phyloP scores from a whole-genome alignment of 139 green algal genomes.

The Chlorella ohadii region DNA sequence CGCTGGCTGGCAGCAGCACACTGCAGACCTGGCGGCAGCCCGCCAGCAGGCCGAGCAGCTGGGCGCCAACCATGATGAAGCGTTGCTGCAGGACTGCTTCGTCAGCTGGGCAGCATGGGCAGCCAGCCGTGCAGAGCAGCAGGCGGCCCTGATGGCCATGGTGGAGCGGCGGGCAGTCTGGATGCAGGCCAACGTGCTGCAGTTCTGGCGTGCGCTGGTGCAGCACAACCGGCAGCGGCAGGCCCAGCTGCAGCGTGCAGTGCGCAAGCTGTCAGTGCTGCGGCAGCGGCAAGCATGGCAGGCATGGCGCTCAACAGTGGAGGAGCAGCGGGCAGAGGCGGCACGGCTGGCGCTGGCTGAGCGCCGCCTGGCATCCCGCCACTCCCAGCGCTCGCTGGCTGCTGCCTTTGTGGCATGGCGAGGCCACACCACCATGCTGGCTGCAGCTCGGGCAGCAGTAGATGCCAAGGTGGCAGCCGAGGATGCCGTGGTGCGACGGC shows the following conservation, averaged over 20 bases:
- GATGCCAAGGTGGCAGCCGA: conserved; percentile 19
- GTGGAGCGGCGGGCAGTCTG: conserved; percentile 19
- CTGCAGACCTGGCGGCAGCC: not conserved
- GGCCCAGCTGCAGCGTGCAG: conserved; percentile 14
- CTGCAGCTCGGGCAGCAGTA: not conserved
- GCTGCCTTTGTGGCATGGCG: conserved; percentile 15
- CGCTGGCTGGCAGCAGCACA: conserved; percentile 37
- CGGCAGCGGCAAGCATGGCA: not conserved
- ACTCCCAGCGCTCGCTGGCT: not conserved
- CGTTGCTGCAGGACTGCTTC: conserved; percentile 17
- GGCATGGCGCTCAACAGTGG: conserved; percentile 18
- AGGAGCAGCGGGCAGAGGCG: not conserved
- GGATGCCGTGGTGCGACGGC: conserved; percentile 6
- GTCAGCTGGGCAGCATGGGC: not conserved
- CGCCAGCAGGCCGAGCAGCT: conserved; percentile 24
- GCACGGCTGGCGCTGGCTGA: not conserved
- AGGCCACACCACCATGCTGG: not conserved
- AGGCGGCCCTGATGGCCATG: conserved; percentile 2
- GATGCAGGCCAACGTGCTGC: not conserved
- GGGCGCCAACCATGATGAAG: not conserved
- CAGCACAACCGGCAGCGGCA: not conserved
- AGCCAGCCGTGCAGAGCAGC: conserved; percentile 13
- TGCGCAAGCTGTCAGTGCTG: conserved; percentile 1
- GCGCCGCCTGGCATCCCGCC: not conserved
- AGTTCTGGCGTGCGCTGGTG: conserved; percentile 6